phyloP scores from a whole-genome alignment of 306 rosid genomes.

The Casuarina cunninghamiana region DNA sequence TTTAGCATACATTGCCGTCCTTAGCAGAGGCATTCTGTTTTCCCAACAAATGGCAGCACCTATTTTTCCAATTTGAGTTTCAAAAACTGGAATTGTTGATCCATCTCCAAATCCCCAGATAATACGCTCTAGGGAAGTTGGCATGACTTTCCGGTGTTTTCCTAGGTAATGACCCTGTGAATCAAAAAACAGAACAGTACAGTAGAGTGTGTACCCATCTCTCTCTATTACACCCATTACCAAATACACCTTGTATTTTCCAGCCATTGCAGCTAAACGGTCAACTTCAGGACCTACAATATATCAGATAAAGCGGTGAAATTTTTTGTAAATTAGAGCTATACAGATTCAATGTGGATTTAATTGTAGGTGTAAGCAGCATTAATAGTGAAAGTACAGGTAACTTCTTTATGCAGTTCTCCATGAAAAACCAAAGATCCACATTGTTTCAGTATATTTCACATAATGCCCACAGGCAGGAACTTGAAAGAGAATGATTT shows the following conservation, averaged over 20 bases:
- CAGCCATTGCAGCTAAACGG: constrained; percentile 92
- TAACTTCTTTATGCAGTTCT: neutral
- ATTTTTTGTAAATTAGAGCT: neutral
- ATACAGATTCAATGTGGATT: neutral
- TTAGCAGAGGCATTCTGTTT: constrained; percentile 83
- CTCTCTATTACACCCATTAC: constrained; percentile 95
- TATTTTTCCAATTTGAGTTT: constrained; percentile 84
- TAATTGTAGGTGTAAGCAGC: neutral
- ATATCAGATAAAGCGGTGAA: constrained; percentile 11
- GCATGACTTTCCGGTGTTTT: constrained; percentile 94
- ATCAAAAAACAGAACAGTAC: constrained; percentile 82
- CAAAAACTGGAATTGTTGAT: constrained; percentile 88
- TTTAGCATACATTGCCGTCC: constrained; percentile 94
- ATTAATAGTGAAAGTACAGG: neutral
- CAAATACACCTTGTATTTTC: constrained; percentile 72
- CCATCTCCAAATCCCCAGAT: constrained; percentile 99
- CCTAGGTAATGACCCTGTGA: constrained; percentile 84
- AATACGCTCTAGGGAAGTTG: constrained; percentile 76
- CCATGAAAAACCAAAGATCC: neutral
- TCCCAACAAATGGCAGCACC: constrained; percentile 98
- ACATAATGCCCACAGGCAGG: neutral
- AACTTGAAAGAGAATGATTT: neutral
- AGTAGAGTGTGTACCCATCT: constrained; percentile 91
- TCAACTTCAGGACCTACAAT: constrained; percentile 87
- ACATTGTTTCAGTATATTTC: neutral